These are phyloP conservation scores for Xylariaceae sp. DNA, from an alignment of 2,329 filamentous ascomycete genomes.

Conservation along the genomic window DNA sequence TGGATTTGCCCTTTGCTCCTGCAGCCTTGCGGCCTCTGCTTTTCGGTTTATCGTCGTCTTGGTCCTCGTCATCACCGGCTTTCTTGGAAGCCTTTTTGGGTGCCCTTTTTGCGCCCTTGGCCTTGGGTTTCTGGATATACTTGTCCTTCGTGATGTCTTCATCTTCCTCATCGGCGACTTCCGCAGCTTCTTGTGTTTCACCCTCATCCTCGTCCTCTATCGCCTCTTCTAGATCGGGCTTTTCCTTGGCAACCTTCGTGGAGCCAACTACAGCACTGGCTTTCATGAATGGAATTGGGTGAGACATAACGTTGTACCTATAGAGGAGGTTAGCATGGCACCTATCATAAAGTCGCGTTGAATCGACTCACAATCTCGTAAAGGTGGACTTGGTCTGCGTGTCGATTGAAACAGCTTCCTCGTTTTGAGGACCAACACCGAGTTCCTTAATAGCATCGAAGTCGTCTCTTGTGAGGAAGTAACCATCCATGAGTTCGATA, in stretches of 20 bases:
- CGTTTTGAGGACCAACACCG: constrained; percentile 77
- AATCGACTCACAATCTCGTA: constrained; percentile 67
- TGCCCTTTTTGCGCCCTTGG: constrained; percentile 53
- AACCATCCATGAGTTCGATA: constrained; percentile 95
- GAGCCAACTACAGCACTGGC: constrained; percentile 69
- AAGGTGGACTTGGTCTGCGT: constrained; percentile 83
- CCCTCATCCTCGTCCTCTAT: constrained; percentile 85
- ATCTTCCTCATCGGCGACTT: constrained; percentile 67
- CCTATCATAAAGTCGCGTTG: not conserved
- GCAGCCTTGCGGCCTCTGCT: constrained; percentile 23
- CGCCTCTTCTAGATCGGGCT: constrained; percentile 91
- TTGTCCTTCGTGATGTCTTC: constrained; percentile 85
- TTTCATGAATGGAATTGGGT: constrained; percentile 95
- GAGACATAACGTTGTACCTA: constrained; percentile 79
- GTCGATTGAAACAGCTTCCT: constrained; percentile 59
- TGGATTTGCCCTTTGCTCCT: constrained; percentile 28
- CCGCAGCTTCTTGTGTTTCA: constrained; percentile 52
- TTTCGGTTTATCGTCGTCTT: constrained; percentile 42
- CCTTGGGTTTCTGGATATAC: constrained; percentile 89
- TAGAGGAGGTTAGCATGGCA: constrained; percentile 14
- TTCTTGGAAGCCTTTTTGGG: constrained; percentile 34
- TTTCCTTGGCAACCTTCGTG: constrained; percentile 66
- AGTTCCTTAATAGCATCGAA: constrained; percentile 91
- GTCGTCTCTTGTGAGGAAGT: constrained; percentile 90
- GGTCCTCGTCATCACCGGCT: constrained; percentile 44